Evolutionary conservation across 495 filamentous ascomycete species (phyloP).

Genomic region (Talaromyces thailandensis): DNA sequence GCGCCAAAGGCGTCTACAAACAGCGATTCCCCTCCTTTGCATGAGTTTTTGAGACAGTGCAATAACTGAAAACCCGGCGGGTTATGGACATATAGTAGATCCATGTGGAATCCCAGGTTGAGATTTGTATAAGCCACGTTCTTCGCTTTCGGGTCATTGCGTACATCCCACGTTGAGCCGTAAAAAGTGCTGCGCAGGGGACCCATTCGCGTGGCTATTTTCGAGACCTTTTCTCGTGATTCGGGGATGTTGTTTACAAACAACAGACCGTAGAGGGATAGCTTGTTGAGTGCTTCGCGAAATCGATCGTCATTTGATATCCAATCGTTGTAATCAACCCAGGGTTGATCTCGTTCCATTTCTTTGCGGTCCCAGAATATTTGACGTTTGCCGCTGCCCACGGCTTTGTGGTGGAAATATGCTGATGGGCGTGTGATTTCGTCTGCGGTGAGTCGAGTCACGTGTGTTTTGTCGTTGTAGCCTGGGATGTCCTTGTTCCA

Average conservation of each 20-base stretch:
- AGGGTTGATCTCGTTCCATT: constrained; percentile 24
- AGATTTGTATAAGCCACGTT: constrained; percentile 86
- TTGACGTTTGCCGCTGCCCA: constrained; percentile 2
- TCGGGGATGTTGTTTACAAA: constrained; percentile 65
- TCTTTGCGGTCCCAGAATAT: constrained; percentile 23
- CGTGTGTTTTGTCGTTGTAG: constrained; percentile 32
- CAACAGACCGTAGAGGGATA: constrained; percentile 56
- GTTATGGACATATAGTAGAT: constrained; percentile 76
- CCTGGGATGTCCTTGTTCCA: constrained; percentile 55
- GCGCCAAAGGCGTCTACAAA: constrained; percentile 67
- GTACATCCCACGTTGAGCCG: constrained; percentile 83
- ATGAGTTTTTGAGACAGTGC: constrained; percentile 72
- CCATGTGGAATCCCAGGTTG: constrained; percentile 81
- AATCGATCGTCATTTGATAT: constrained; percentile 47
- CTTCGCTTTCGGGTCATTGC: constrained; percentile 62
- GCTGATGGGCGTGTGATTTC: not conserved
- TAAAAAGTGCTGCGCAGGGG: constrained; percentile 77
- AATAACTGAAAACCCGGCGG: constrained; percentile 77
- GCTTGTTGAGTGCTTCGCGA: constrained; percentile 40
- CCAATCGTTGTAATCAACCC: constrained; percentile 61
- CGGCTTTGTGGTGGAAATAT: constrained; percentile 2
- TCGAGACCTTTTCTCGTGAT: constrained; percentile 50
- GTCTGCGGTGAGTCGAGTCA: constrained; percentile 20
- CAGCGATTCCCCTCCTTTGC: constrained; percentile 68
- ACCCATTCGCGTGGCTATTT: constrained; percentile 64